Evolutionary conservation across 805 yeast species (phyloP).

Genomic region (Saturnispora halmiae): DNA sequence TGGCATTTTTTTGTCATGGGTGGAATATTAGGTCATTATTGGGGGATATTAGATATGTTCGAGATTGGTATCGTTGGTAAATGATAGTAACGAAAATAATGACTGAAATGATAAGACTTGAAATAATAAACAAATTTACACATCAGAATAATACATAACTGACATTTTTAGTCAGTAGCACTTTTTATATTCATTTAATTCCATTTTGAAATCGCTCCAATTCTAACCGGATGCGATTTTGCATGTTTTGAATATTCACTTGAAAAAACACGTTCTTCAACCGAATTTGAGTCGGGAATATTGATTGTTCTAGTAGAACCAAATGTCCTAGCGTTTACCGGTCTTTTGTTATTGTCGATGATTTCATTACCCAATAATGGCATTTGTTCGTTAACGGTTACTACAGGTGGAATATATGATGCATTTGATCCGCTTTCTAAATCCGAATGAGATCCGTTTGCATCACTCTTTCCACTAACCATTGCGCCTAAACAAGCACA

Average conservation of each 20-base stretch:
- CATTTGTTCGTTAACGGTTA: slow-evolving; percentile 11
- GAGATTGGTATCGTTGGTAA: slow-evolving; percentile 18
- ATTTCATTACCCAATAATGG: slow-evolving; percentile 9
- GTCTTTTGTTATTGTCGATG: not conserved
- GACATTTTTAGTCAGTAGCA: too few relatives aligned
- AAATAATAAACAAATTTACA: not conserved
- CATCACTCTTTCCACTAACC: slow-evolving; percentile 19
- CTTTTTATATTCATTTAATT: not conserved
- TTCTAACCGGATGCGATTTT: slow-evolving; percentile 5
- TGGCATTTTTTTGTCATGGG: slow-evolving; percentile 91
- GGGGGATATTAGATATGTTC: slow-evolving; percentile 67
- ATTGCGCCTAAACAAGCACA: slow-evolving; percentile 31
- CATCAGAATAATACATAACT: too few relatives aligned
- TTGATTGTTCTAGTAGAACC: not conserved
- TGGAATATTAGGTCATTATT: slow-evolving; percentile 86
- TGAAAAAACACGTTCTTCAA: slow-evolving; percentile 2
- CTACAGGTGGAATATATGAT: slow-evolving; percentile 5
- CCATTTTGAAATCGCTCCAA: not conserved
- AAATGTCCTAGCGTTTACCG: too few relatives aligned
- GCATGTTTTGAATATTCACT: slow-evolving; percentile 9
- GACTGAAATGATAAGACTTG: not conserved
- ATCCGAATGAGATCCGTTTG: not conserved
- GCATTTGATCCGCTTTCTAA: not conserved
- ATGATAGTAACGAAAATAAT: not conserved
- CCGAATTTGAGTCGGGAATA: not conserved